Conservation (phyloP, 2,329 filamentous ascomycete genomes). For the Aureobasidium sp. region DNA sequence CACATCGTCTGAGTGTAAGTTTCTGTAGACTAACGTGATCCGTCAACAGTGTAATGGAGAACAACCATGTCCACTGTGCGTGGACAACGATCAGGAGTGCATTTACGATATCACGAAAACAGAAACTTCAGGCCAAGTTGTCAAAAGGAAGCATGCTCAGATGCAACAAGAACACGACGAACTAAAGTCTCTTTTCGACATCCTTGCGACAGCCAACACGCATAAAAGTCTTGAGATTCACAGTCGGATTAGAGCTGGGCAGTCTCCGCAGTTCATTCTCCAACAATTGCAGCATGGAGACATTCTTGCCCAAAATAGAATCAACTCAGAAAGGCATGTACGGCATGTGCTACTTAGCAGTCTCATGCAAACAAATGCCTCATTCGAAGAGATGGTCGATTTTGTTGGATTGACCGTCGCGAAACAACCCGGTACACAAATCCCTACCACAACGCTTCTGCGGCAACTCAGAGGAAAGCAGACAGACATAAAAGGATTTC, state of each 20-base stretch:
- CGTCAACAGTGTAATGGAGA: background rate
- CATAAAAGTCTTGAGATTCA: constrained; percentile 8
- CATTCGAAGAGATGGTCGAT: constrained; percentile 12
- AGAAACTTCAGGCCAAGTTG: constrained; percentile 12
- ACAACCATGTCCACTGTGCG: background rate
- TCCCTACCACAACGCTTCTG: background rate
- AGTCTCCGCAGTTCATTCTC: constrained; percentile 11
- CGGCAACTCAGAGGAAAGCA: background rate
- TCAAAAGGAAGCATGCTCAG: constrained; percentile 15
- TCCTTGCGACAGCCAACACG: background rate
- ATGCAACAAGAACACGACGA: constrained; percentile 10
- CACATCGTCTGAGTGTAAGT: background rate
- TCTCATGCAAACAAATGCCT: constrained; percentile 13
- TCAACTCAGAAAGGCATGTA: background rate
- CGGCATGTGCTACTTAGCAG: constrained; percentile 7
- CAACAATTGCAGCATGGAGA: background rate
- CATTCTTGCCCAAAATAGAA: background rate
- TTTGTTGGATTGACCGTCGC: background rate
- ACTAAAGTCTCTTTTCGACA: background rate
- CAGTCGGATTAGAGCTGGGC: constrained; percentile 10
- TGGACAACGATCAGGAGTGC: constrained; percentile 1
- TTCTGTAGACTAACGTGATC: background rate
- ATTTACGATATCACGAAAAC: constrained; percentile 9
- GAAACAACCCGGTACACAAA: background rate
- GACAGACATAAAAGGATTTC: background rate